Conservation (phyloP, 371 early-diverging fungal species). For the Syncephalastrum racemosum region DNA sequence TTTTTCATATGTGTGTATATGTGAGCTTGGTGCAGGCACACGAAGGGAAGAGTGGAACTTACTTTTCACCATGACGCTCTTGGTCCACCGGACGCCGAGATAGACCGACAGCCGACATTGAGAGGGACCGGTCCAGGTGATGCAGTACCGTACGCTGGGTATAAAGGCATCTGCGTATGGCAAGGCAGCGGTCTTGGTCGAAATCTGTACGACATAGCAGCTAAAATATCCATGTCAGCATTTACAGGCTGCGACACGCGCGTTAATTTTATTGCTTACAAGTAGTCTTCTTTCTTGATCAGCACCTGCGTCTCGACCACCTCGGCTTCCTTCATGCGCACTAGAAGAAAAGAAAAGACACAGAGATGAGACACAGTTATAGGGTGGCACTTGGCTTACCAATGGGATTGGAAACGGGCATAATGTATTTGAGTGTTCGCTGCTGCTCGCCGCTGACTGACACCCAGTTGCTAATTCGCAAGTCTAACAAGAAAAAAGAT, state of each 20-base stretch:
- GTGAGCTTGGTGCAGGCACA: too few relatives aligned
- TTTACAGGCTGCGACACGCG: not conserved
- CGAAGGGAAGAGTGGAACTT: not conserved
- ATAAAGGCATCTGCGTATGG: conserved; percentile 66
- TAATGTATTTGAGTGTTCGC: conserved; percentile 33
- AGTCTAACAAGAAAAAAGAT: not conserved
- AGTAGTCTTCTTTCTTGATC: conserved; percentile 55
- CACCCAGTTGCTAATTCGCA: not conserved
- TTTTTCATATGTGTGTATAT: too few relatives aligned
- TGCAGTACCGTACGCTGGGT: conserved; percentile 57
- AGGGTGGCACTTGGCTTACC: conserved; percentile 11
- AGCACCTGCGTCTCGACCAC: conserved; percentile 55
- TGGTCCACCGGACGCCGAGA: conserved; percentile 55
- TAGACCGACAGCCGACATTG: conserved; percentile 50
- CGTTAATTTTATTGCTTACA: conserved; percentile 28
- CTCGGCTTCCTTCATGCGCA: conserved; percentile 60
- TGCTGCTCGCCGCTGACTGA: not conserved
- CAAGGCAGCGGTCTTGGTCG: conserved; percentile 47
- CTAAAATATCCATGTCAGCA: conserved; percentile 11
- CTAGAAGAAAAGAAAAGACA: conserved; percentile 11
- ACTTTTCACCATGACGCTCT: conserved; percentile 57
- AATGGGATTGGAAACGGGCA: conserved; percentile 51
- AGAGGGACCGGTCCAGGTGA: conserved; percentile 48
- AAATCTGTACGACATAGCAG: conserved; percentile 43
- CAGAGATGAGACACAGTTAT: too few relatives aligned